Conservation (phyloP, 2,329 filamentous ascomycete genomes). For the Colletotrichum paranaense region DNA sequence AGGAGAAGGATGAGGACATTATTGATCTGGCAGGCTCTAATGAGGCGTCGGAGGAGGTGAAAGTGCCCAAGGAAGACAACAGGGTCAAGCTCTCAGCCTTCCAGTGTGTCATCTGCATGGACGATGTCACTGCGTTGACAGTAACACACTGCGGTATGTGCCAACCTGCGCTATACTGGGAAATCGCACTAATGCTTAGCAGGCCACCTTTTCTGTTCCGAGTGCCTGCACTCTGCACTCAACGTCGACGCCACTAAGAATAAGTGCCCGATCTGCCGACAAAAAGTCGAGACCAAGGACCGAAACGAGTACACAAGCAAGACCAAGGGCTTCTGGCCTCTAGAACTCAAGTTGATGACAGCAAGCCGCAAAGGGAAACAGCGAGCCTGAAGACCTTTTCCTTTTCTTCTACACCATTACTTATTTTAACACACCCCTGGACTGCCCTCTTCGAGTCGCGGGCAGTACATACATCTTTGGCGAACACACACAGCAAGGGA, state of each 20-base stretch:
- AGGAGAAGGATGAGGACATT: conserved; percentile 43
- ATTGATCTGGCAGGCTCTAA: conserved; percentile 57
- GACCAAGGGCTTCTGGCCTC: conserved; percentile 65
- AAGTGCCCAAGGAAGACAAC: conserved; percentile 59
- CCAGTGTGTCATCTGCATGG: conserved; percentile 77
- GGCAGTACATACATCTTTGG: not conserved
- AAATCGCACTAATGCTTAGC: not conserved
- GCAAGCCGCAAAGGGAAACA: conserved; percentile 64
- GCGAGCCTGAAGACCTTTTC: conserved; percentile 8
- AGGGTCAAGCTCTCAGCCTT: conserved; percentile 65
- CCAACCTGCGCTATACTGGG: no score
- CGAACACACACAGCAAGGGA: not conserved
- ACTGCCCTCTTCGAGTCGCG: not conserved
- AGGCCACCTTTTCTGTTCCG: conserved; percentile 75
- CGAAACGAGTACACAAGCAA: conserved; percentile 54
- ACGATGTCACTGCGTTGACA: conserved; percentile 66
- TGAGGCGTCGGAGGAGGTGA: conserved; percentile 56
- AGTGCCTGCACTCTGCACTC: conserved; percentile 71
- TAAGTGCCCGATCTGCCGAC: conserved; percentile 73
- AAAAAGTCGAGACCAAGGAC: conserved; percentile 64
- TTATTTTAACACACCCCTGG: not conserved
- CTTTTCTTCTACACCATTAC: not conserved
- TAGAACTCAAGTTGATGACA: conserved; percentile 73
- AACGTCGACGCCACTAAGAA: conserved; percentile 66
- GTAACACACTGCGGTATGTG: conserved; percentile 75